Percentiles rank a stretch among this genome's conserved stretches.
Conservation (phyloP, 2,329 filamentous ascomycete genomes). For the Alternaria brassicicola region DNA sequence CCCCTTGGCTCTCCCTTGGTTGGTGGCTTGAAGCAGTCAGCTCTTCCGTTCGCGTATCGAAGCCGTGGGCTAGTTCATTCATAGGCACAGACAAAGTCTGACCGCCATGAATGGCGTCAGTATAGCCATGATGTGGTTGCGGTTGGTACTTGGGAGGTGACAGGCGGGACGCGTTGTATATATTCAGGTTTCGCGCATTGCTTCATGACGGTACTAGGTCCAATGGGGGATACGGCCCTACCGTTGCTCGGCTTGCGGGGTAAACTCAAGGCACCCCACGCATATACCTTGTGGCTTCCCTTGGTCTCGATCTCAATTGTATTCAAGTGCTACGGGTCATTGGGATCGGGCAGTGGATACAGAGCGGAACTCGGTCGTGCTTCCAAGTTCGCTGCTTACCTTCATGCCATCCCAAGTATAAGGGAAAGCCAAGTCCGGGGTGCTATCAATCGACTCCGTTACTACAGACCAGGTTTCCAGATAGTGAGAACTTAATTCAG, state of each 20-base stretch:
- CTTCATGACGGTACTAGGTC: slow-evolving; percentile 8
- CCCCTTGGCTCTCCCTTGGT: not conserved
- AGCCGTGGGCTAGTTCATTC: not conserved
- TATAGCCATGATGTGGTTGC: slow-evolving; percentile 1
- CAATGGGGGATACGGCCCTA: not conserved
- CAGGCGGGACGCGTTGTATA: not conserved
- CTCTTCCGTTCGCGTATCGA: slow-evolving; percentile 10
- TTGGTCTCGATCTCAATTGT: slow-evolving; percentile 2
- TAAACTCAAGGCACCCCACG: not conserved
- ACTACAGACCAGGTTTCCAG: not conserved
- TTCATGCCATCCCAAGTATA: not conserved
- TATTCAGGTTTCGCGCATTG: slow-evolving; percentile 2
- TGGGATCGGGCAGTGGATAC: not conserved
- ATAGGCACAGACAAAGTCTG: not conserved
- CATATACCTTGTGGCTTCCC: not conserved
- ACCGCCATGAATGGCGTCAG: not conserved
- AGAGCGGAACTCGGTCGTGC: not conserved
- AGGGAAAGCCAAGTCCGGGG: slow-evolving; percentile 6
- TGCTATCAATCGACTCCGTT: slow-evolving; percentile 8
- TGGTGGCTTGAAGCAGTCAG: not conserved
- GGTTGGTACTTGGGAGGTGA: slow-evolving; percentile 1
- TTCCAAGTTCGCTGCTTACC: not conserved
- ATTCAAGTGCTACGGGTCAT: slow-evolving; percentile 4
- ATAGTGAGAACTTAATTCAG: not conserved
- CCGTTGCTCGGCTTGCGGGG: slow-evolving; percentile 5